Evolutionary conservation across 768 basidiomycete genomes (phyloP), one percentile per base, ranked within the genome.

Genomic region (Tubosaeta sp.): DNA sequence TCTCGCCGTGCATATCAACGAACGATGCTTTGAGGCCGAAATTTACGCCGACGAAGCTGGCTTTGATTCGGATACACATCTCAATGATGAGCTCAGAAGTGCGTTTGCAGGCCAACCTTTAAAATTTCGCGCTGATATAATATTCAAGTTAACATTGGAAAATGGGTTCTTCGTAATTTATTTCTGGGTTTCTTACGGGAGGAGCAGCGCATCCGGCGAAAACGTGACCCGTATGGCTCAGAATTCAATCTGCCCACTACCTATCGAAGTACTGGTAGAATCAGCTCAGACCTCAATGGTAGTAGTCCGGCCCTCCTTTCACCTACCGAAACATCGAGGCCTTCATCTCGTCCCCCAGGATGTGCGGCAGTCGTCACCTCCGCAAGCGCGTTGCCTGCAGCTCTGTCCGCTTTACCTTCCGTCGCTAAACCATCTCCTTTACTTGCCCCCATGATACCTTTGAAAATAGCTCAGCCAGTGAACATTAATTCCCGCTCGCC

Each of bases 1-100:
- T 21, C 73, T 99, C 53, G 86, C 88, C 2, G 81, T 98, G 4
- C 91, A 96, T 68, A 59, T 99, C 40, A 88, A 81, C 41, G 93
- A 96, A 58, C 77, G 82, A 42, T 91, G 86, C 52, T 98, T 97
- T 65, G 94, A 98, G 49, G 89, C 90, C 6, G 96, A 99, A 70
- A 83, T 95, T 2, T 97, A 94, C 64, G 88, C 90, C 12, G 94
- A 97, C 63, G 94, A 98, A 64, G 81, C 87, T 35, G 91, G 90
- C 18, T 84, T 83, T 61, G 73, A 70, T 0, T 69, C 74, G 24
- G 80, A 85, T 48, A 77, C 78, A 6, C 72, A 77, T 9, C 83
- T 83, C 55, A 81, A 74, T 41, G 91, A 94, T 48, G 95, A 97
- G 60, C 74, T 82, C 14, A 83, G 94, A 67, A 62, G 95, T 93